Evolutionary conservation across 176 grass and related monocot genomes (phyloP).

Genomic region (Oryza meridionalis): DNA sequence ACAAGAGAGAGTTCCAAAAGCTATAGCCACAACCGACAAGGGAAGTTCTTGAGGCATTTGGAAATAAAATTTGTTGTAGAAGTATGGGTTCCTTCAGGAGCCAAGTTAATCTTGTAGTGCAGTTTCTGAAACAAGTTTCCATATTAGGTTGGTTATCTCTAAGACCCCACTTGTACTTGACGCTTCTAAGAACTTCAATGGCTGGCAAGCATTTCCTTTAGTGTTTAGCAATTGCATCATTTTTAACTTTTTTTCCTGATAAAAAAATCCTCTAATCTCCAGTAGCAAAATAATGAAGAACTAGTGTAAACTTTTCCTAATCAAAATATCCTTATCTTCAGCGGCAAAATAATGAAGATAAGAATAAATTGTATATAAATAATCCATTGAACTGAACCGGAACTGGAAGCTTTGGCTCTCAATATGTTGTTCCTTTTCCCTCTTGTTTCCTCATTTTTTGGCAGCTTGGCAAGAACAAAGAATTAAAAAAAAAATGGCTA

Average conservation of each 20-base stretch:
- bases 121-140: not conserved
- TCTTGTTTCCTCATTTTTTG: not conserved
- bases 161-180: not conserved
- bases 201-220: conserved; percentile 22
- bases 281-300: conserved; percentile 18
- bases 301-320: not conserved
- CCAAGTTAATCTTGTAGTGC: too few relatives aligned
- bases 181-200: conserved; percentile 22
- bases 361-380: conserved; percentile 16
- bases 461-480: conserved; percentile 20
- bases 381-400: conserved; percentile 41
- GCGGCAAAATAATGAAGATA: too few relatives aligned
- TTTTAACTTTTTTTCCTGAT: conserved; percentile 27
- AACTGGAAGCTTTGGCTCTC: conserved; percentile 50
- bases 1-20: not conserved
- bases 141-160: conserved; percentile 15
- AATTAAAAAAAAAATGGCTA: conserved; percentile 29
- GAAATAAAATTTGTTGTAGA: not conserved
- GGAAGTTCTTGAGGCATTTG: conserved; percentile 7
- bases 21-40: not conserved
- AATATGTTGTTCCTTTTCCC: conserved; percentile 19
- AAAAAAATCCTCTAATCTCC: conserved; percentile 25
- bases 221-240: conserved; percentile 28
- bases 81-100: too few relatives aligned
- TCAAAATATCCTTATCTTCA: too few relatives aligned